Evolutionary conservation across 306 rosid genomes (phyloP).

Genomic region (Urtica urens): DNA sequence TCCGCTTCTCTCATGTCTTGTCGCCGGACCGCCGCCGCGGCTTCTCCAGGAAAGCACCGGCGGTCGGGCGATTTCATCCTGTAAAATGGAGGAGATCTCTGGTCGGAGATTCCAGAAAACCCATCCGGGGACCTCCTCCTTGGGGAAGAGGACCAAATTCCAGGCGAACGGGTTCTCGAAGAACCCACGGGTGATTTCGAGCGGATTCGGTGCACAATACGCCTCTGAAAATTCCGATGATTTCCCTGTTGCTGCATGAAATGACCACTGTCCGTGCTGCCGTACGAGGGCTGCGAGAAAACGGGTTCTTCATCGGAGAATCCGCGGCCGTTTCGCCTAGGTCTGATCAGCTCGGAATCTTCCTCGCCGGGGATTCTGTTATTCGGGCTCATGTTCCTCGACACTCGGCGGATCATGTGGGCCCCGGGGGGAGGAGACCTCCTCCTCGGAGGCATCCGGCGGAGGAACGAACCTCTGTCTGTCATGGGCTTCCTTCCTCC

Average conservation of each 20-base stretch:
- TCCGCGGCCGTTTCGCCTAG: slow-evolving; percentile 44
- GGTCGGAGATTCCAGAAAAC: slow-evolving; percentile 62
- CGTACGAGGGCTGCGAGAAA: slow-evolving; percentile 43
- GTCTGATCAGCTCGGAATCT: slow-evolving; percentile 47
- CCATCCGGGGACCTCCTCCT: slow-evolving; percentile 66
- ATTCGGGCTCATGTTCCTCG: slow-evolving; percentile 54
- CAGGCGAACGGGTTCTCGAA: slow-evolving; percentile 76
- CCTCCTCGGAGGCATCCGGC: slow-evolving; percentile 51
- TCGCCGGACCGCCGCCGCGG: slow-evolving; percentile 56
- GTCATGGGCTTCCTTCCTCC: slow-evolving; percentile 52
- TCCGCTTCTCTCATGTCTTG: slow-evolving; percentile 66
- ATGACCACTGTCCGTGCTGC: slow-evolving; percentile 42
- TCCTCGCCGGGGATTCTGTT: slow-evolving; percentile 45
- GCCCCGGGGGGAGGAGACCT: slow-evolving; percentile 61
- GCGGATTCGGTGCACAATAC: slow-evolving; percentile 39
- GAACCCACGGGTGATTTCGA: slow-evolving; percentile 70
- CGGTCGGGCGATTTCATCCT: slow-evolving; percentile 82
- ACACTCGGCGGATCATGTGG: slow-evolving; percentile 42
- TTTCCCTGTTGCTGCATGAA: slow-evolving; percentile 55
- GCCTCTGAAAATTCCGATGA: slow-evolving; percentile 57
- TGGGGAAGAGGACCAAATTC: slow-evolving; percentile 65
- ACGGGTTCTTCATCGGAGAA: slow-evolving; percentile 48
- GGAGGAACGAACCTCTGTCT: slow-evolving; percentile 37
- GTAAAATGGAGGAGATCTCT: slow-evolving; percentile 52
- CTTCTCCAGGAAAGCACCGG: slow-evolving; percentile 43